Evolutionary conservation across 2,329 filamentous ascomycete species (phyloP).

Genomic region (Chaetomium globosum): DNA sequence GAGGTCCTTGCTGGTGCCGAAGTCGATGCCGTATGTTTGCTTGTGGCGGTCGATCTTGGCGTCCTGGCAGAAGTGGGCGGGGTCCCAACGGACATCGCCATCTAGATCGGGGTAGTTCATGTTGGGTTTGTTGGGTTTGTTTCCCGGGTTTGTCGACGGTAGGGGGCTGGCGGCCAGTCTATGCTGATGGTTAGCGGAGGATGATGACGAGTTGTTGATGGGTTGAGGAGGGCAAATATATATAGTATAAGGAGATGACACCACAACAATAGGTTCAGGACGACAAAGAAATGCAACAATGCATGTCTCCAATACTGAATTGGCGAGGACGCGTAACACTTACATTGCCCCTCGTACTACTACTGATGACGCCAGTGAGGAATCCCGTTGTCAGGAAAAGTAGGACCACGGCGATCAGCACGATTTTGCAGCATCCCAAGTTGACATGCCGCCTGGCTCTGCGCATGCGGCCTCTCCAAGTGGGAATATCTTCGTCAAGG

Average conservation of each 20-base stretch:
- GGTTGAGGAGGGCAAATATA: neutral
- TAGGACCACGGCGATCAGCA: constrained; percentile 39
- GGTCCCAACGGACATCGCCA: constrained; percentile 32
- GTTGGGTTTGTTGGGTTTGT: constrained; percentile 23
- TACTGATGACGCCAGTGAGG: constrained; percentile 38
- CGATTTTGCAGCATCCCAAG: constrained; percentile 40
- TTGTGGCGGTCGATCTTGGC: constrained; percentile 39
- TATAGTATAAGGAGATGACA: neutral
- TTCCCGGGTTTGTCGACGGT: constrained; percentile 7
- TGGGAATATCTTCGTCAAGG: constrained; percentile 32
- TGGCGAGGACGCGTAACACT: constrained; percentile 28
- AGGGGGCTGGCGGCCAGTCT: constrained; percentile 20
- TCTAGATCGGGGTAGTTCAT: constrained; percentile 39
- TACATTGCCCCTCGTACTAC: constrained; percentile 38
- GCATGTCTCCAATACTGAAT: neutral
- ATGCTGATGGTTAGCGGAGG: constrained; percentile 16
- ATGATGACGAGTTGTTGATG: neutral
- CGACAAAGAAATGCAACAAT: neutral
- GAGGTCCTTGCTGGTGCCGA: constrained; percentile 44
- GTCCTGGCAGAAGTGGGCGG: constrained; percentile 28
- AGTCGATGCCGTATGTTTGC: constrained; percentile 42
- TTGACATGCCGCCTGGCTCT: constrained; percentile 36
- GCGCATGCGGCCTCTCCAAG: constrained; percentile 38
- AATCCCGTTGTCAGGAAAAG: constrained; percentile 41
- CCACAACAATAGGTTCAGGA: neutral